phyloP scores from a whole-genome alignment of 495 filamentous ascomycete genomes.

The Aspergillus cristatus region DNA sequence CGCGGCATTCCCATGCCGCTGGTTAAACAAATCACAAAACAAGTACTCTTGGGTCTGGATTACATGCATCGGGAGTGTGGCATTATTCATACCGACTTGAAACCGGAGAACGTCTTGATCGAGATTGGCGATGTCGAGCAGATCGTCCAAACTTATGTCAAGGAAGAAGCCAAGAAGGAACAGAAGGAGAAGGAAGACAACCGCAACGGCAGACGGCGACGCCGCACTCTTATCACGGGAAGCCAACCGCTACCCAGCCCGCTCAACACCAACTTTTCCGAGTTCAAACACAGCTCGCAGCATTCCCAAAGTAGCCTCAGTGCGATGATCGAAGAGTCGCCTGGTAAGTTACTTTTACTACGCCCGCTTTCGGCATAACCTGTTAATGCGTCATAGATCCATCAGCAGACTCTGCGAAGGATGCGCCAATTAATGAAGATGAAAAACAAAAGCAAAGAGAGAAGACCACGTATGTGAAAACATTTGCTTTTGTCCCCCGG shows the following conservation, averaged over 20 bases:
- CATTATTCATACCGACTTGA: conserved; percentile 97
- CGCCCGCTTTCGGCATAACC: not conserved
- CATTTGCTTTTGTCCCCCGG: too few relatives aligned
- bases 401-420: conserved; percentile 1
- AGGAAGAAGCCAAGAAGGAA: conserved; percentile 60
- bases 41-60: conserved; percentile 89
- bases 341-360: conserved; percentile 41
- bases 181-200: conserved; percentile 86
- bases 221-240: conserved; percentile 91
- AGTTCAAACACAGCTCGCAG: conserved; percentile 60
- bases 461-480: conserved; percentile 84
- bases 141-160: conserved; percentile 92
- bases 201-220: conserved; percentile 83
- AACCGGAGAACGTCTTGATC: conserved; percentile 96
- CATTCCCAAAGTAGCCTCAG: conserved; percentile 76
- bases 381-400: not conserved
- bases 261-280: conserved; percentile 81
- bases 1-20: conserved; percentile 91
- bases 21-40: conserved; percentile 98
- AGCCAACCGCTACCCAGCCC: conserved; percentile 95
- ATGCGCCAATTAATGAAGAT: conserved; percentile 47
- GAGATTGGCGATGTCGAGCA: conserved; percentile 98
- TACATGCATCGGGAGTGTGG: conserved; percentile 97
- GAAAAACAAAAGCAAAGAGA: conserved; percentile 76
- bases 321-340: conserved; percentile 65